These are phyloP conservation scores for Mycena sanguinolenta DNA, from an alignment of 768 basidiomycete species.

Conservation along the genomic window DNA sequence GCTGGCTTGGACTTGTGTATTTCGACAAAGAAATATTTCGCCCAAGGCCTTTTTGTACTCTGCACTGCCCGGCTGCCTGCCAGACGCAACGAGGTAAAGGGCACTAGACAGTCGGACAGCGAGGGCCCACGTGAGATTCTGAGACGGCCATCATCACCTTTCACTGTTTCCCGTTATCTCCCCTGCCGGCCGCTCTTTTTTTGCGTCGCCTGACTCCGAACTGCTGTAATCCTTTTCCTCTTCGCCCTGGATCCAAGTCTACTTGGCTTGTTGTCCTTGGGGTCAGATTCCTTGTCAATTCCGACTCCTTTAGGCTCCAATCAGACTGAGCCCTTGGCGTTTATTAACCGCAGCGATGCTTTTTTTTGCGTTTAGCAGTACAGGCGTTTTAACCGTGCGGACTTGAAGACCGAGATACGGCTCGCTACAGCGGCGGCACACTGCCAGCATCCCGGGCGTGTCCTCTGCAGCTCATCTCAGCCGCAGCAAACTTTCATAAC, in stretches of 20 bases:
- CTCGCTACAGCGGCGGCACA: conserved; percentile 3
- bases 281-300: background rate
- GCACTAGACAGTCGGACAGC: background rate
- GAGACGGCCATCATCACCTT: conserved; percentile 24
- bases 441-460: background rate
- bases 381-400: conserved; percentile 18
- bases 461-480: conserved; percentile 4
- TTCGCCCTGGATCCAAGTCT: background rate
- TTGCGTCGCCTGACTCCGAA: background rate
- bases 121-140: conserved; percentile 21
- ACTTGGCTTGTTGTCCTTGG: background rate
- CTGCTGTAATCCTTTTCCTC: conserved; percentile 16
- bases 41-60: conserved; percentile 19
- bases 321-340: conserved; percentile 1
- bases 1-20: background rate
- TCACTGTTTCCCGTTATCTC: background rate
- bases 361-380: conserved; percentile 20
- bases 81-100: conserved; percentile 25
- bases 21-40: background rate
- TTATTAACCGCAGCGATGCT: conserved; percentile 10
- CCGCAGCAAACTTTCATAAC: conserved; percentile 6
- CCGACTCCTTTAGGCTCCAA: too few species aligned
- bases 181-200: too few species aligned
- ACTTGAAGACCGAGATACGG: conserved; percentile 9
- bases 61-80: conserved; percentile 21